Percentiles rank a stretch among this genome's conserved stretches.
Evolutionary conservation across 129 eudicot genomes (phyloP).

Genomic region (Apium graveolens): DNA sequence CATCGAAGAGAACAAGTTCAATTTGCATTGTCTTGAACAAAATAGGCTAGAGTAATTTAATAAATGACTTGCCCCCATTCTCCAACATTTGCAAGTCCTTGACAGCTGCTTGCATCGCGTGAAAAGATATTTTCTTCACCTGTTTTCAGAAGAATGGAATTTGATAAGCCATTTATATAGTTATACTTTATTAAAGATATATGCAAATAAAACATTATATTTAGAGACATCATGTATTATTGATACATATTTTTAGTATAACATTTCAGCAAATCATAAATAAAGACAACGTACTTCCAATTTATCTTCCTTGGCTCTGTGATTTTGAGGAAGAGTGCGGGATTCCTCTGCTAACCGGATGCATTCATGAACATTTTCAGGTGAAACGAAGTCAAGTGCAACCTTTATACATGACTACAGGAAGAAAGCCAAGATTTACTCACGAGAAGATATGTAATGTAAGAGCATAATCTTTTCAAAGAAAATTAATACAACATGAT

Average conservation of each 20-base stretch:
- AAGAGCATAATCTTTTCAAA: background rate
- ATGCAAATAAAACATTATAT: background rate
- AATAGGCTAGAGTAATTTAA: background rate
- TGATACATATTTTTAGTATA: background rate
- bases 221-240: background rate
- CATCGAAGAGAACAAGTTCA: background rate
- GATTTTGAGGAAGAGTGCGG: slow-evolving; percentile 19
- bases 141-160: slow-evolving; percentile 1
- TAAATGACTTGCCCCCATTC: background rate
- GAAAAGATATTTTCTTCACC: slow-evolving; percentile 50
- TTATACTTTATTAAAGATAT: no score
- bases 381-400: slow-evolving; percentile 26
- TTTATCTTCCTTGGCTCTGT: slow-evolving; percentile 30
- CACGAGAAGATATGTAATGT: background rate
- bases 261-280: background rate
- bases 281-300: slow-evolving; percentile 1
- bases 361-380: slow-evolving; percentile 27
- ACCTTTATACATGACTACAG: slow-evolving; percentile 29
- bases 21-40: background rate
- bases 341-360: slow-evolving; percentile 19
- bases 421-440: background rate
- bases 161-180: background rate
- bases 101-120: slow-evolving; percentile 37
- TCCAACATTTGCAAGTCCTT: background rate
- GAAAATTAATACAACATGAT: background rate